phyloP scores from a whole-genome alignment of 768 basidiomycete genomes.

The Tephrocybe sp. region DNA sequence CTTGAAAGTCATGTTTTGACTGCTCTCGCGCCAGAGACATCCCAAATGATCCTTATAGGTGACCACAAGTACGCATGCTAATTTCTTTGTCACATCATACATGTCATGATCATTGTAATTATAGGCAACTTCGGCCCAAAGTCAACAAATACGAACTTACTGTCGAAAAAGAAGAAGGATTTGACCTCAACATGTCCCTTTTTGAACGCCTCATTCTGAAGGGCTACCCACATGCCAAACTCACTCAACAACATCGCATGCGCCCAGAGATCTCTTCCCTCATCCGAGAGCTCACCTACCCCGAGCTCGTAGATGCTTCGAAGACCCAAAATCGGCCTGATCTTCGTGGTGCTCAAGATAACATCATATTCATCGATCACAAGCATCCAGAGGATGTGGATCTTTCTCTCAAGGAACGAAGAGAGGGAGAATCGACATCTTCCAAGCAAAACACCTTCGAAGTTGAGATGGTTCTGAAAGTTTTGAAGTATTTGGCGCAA shows the following conservation, averaged over 20 bases:
- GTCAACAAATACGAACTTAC: conserved; percentile 64
- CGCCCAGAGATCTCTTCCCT: conserved; percentile 67
- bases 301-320: conserved; percentile 55
- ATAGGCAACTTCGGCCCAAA: conserved; percentile 70
- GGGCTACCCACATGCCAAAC: conserved; percentile 58
- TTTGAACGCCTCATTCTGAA: conserved; percentile 67
- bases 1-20: conserved; percentile 66
- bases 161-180: conserved; percentile 63
- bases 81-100: not conserved
- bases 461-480: conserved; percentile 62
- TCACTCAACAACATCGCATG: conserved; percentile 67
- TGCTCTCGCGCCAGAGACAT: conserved; percentile 42
- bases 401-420: conserved; percentile 36
- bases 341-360: conserved; percentile 52
- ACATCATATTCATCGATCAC: conserved; percentile 64
- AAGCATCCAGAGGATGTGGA: conserved; percentile 50
- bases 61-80: conserved; percentile 62
- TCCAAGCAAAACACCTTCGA: conserved; percentile 65
- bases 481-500: conserved; percentile 61
- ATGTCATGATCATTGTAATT: not conserved
- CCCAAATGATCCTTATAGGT: conserved; percentile 64
- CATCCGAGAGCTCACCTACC: conserved; percentile 62
- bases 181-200: conserved; percentile 61
- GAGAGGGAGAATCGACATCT: conserved; percentile 43
- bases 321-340: conserved; percentile 47